Conservation (phyloP, 2,329 filamentous ascomycete genomes). For the Arthrinium puccinioides region DNA sequence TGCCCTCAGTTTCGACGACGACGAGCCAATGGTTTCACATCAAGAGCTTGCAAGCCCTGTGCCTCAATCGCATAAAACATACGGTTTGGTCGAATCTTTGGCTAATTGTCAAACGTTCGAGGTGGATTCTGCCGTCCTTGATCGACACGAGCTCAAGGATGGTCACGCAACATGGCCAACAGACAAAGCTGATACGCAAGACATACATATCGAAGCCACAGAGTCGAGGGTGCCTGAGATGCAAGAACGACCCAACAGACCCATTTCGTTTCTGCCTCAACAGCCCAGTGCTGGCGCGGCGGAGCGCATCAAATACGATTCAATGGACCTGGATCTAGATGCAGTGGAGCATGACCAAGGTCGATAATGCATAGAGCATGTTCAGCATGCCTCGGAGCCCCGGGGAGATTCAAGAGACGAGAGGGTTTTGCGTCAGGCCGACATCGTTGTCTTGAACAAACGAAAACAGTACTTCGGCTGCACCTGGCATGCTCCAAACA, state of each 20-base stretch:
- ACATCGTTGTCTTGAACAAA: too few species aligned
- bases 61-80: conserved; percentile 8
- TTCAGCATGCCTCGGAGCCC: too few species aligned
- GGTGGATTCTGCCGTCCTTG: background rate
- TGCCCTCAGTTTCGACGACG: conserved; percentile 2
- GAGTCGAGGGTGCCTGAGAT: conserved; percentile 32
- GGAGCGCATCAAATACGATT: conserved; percentile 13
- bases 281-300: conserved; percentile 10
- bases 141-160: too few species aligned
- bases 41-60: conserved; percentile 5
- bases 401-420: too few species aligned
- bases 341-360: too few species aligned
- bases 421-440: too few species aligned
- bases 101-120: conserved; percentile 11
- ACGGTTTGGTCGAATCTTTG: conserved; percentile 13
- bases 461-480: too few species aligned
- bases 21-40: conserved; percentile 3
- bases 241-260: conserved; percentile 29
- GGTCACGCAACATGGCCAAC: too few species aligned
- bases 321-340: conserved; percentile 32
- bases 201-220: background rate
- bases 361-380: too few species aligned
- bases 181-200: conserved; percentile 6
- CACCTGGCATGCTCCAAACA: too few species aligned
- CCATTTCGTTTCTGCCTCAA: conserved; percentile 17